Base-by-base conservation (phyloP, 371 early-diverging fungal species). In the Apophysomyces elegans region DNA sequence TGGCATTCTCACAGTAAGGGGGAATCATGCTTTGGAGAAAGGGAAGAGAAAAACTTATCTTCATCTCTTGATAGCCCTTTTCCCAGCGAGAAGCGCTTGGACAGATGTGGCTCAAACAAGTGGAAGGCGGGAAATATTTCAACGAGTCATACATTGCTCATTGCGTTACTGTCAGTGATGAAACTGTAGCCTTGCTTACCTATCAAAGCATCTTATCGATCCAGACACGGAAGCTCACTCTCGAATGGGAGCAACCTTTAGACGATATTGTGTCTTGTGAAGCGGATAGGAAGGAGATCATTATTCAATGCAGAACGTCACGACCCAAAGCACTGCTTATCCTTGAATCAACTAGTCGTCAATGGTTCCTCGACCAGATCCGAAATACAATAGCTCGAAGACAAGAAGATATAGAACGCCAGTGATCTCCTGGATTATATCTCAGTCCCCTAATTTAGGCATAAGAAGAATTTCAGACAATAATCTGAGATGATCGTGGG, bases 71-170 rank as follows among this genome's bases (percentile, higher is more conserved):
- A 16, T 71, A 88, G 74, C 87, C 88, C 0, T 98, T 95, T 75
- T 85, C 90, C 36, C 73, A 79, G 7, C 84, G 90, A 37, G 95
- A 96, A 73, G 96, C 97, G 0, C 84, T 94, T 44, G 99, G 98
- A 5, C 92, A 98, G 70, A 85, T 77, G 64, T 95, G 96, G 95
- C 86, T 97, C 56, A 93, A 93, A 67, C 89, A 91, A 67, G 79
- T 95, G 4, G 90, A 89, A 58, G 86, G 88, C 62, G 97, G 96
- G 3, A 83, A 82, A 59, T 96, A 88, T 71, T 87, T 90, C 41
- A 75, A 88, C n/a, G 96, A 97, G 59, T 84, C 80, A 39, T 98
- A 98, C 67, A 74, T 95, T 65, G 94, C 95, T 0, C 99, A 98
- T 66, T 72, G 66, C 35, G 56, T 74, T 4, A 63, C 73, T 0